Conservation (phyloP, 2,329 filamentous ascomycete genomes). For the Cercospora citrullina region DNA sequence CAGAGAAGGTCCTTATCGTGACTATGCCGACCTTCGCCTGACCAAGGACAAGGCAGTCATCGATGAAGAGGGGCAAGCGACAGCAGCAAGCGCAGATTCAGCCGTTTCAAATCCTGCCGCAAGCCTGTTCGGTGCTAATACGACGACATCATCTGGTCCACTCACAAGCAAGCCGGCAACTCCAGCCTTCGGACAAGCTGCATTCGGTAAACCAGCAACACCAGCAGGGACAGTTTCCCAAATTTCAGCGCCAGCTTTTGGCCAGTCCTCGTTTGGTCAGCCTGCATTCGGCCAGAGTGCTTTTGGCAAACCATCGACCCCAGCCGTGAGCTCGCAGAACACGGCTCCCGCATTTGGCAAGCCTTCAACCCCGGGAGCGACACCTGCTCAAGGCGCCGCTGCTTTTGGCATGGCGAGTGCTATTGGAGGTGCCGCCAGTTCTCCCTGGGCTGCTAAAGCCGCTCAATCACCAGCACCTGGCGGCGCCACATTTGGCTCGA, state of each 20-base stretch:
- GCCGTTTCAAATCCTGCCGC: not conserved
- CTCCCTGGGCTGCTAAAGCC: constrained; percentile 5
- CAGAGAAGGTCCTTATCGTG: constrained; percentile 8
- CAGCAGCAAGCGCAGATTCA: not conserved
- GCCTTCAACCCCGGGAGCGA: constrained; percentile 2
- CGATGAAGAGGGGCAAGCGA: not conserved
- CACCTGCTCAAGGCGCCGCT: not conserved
- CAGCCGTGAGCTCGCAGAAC: constrained; percentile 4
- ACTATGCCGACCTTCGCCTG: constrained; percentile 13
- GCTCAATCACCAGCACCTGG: not conserved
- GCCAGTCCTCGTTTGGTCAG: constrained; percentile 6
- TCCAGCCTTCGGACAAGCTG: constrained; percentile 10
- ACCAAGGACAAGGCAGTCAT: constrained; percentile 11
- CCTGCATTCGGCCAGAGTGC: constrained; percentile 22
- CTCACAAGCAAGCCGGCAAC: not conserved
- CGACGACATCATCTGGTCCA: not conserved
- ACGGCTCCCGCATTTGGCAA: constrained; percentile 18
- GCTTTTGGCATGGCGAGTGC: constrained; percentile 14
- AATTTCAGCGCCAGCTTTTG: constrained; percentile 28
- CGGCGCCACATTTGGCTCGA: constrained; percentile 12
- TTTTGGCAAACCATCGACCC: constrained; percentile 26
- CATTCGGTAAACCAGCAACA: constrained; percentile 3
- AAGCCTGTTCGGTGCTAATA: not conserved
- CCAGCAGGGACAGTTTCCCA: not conserved
- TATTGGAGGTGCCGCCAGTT: not conserved